These are phyloP conservation scores for Mariannaea sp. DNA, from an alignment of 2,329 filamentous ascomycete genomes.

Conservation along the genomic window DNA sequence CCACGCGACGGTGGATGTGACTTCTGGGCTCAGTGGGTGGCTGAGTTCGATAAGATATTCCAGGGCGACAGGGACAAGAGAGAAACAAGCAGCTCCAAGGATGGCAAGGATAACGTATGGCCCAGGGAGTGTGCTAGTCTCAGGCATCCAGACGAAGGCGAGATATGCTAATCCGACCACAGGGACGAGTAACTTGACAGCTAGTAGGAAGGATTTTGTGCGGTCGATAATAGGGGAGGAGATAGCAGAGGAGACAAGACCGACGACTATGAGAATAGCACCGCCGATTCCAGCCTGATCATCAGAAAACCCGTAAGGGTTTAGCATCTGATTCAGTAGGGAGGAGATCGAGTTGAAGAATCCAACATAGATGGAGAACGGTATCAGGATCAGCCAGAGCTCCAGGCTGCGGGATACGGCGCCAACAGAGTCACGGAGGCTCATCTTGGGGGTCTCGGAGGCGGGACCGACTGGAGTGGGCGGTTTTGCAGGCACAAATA, in stretches of 20 bases:
- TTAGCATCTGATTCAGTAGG: slow-evolving; percentile 86
- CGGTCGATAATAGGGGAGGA: slow-evolving; percentile 82
- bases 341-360: slow-evolving; percentile 93
- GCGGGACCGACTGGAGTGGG: slow-evolving; percentile 78
- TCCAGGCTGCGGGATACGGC: slow-evolving; percentile 64
- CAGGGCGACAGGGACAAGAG: slow-evolving; percentile 79
- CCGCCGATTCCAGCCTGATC: slow-evolving; percentile 88
- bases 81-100: slow-evolving; percentile 80
- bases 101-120: slow-evolving; percentile 77
- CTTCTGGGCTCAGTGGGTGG: slow-evolving; percentile 83
- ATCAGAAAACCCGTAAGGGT: slow-evolving; percentile 83
- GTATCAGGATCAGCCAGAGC: slow-evolving; percentile 79
- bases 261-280: slow-evolving; percentile 86
- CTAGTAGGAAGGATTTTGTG: slow-evolving; percentile 76
- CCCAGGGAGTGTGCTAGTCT: slow-evolving; percentile 62
- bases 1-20: slow-evolving; percentile 85
- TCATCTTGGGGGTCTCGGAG: slow-evolving; percentile 61
- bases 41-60: slow-evolving; percentile 89
- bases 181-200: slow-evolving; percentile 76
- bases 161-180: slow-evolving; percentile 76
- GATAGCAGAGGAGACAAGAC: slow-evolving; percentile 77
- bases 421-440: slow-evolving; percentile 55
- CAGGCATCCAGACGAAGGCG: slow-evolving; percentile 77
- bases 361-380: slow-evolving; percentile 85
- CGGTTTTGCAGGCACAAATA: slow-evolving; percentile 78